Evolutionary conservation across 257 asterid genomes (phyloP).

Genomic region (Solanum clarkiae): DNA sequence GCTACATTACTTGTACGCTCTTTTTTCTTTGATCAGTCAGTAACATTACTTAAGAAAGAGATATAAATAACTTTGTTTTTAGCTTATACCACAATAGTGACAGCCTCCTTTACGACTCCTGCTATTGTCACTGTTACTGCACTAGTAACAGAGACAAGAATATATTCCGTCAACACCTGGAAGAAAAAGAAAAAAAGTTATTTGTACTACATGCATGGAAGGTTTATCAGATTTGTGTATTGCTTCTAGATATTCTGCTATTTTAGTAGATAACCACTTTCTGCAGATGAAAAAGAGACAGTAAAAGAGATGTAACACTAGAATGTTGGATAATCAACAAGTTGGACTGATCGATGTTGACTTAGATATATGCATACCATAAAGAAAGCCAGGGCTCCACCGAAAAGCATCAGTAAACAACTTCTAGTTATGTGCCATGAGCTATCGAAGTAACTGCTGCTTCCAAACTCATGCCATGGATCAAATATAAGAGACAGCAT

Average conservation of each 20-base stretch:
- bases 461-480: constrained; percentile 82
- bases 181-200: neutral
- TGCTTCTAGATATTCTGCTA: neutral
- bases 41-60: neutral
- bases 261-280: neutral
- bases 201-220: neutral
- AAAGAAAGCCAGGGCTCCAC: constrained; percentile 96
- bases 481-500: constrained; percentile 72
- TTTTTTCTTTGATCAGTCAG: neutral
- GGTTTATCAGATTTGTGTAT: neutral
- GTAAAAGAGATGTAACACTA: neutral
- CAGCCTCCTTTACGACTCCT: constrained; percentile 99
- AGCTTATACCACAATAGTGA: constrained; percentile 71
- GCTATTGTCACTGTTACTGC: constrained; percentile 98
- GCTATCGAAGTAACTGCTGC: constrained; percentile 62
- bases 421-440: constrained; percentile 71
- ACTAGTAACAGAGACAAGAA: constrained; percentile 90
- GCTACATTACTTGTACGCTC: neutral
- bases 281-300: neutral
- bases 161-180: constrained; percentile 92
- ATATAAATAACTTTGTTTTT: neutral
- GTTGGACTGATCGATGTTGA: neutral
- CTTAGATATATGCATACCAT: constrained; percentile 45
- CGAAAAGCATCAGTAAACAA: constrained; percentile 86
- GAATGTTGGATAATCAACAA: neutral